These are phyloP conservation scores for Cerrena zonata DNA, from an alignment of 1,284 basidiomycete species.

Conservation along the genomic window DNA sequence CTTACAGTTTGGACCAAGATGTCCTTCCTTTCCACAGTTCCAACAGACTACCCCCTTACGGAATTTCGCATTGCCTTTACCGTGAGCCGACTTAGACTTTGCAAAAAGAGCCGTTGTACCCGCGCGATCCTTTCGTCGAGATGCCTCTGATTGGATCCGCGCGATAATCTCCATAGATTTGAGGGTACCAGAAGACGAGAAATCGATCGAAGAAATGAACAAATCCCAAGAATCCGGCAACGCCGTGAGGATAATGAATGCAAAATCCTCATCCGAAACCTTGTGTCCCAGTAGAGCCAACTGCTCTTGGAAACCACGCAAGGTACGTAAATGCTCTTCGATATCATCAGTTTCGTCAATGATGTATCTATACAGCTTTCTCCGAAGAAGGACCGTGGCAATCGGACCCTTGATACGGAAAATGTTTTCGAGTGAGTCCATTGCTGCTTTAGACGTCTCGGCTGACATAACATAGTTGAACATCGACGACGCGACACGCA, in stretches of 20 bases:
- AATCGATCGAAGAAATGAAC: constrained; percentile 1
- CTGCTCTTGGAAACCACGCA: constrained; percentile 3
- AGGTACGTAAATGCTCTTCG: constrained; percentile 7
- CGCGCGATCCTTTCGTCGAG: neutral
- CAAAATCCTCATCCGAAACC: constrained; percentile 2
- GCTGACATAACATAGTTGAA: constrained; percentile 20
- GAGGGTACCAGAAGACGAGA: neutral
- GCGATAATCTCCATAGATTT: neutral
- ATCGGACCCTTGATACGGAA: constrained; percentile 22
- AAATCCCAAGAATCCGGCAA: constrained; percentile 8
- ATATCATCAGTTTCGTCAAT: constrained; percentile 6
- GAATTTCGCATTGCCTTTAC: constrained; percentile 1
- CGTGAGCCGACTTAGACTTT: neutral
- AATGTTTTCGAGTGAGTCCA: constrained; percentile 20
- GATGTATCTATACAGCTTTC: constrained; percentile 1
- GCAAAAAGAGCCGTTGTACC: neutral
- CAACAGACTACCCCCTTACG: constrained; percentile 6
- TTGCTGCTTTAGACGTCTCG: constrained; percentile 20
- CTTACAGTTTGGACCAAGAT: constrained; percentile 7
- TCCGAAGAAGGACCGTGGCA: constrained; percentile 4
- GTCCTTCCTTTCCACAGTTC: constrained; percentile 10
- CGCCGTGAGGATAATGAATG: constrained; percentile 6
- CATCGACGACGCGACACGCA: constrained; percentile 19
- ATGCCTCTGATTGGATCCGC: neutral
- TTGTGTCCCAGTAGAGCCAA: neutral